Evolutionary conservation across 768 basidiomycete genomes (phyloP).

Genomic region (Tylopilus felleus): DNA sequence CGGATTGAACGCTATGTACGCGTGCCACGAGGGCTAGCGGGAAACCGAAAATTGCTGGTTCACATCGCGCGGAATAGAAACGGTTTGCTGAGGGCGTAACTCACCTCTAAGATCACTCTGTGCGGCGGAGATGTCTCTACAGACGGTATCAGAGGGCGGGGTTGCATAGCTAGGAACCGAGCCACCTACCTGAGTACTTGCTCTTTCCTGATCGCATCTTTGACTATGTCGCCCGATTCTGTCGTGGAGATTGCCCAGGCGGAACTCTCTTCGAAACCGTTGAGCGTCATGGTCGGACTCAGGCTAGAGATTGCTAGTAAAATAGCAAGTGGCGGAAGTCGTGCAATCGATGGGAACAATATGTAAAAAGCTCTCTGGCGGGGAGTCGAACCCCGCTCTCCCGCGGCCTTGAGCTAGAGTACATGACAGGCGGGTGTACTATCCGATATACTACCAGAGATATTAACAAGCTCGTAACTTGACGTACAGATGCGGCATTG

Average conservation of each 20-base stretch:
- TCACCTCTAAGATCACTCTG: conserved; percentile 76
- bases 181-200: conserved; percentile 67
- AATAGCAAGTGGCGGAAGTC: background rate
- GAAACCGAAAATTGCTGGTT: background rate
- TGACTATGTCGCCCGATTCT: conserved; percentile 59
- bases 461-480: fast-evolving
- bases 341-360: background rate
- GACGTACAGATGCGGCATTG: background rate
- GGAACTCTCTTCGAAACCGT: conserved; percentile 38
- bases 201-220: conserved; percentile 76
- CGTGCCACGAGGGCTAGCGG: conserved; percentile 60
- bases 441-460: conserved; percentile 51
- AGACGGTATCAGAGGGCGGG: background rate
- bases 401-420: conserved; percentile 26
- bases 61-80: background rate
- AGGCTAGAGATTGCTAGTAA: too few species aligned
- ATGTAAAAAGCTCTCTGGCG: conserved; percentile 37
- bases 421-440: conserved; percentile 50
- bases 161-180: background rate
- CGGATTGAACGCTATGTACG: conserved; percentile 66
- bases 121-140: conserved; percentile 69
- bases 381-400: conserved; percentile 46
- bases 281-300: conserved; percentile 41
- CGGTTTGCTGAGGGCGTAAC: conserved; percentile 17
- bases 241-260: conserved; percentile 50